Evolutionary conservation across 495 filamentous ascomycete genomes (phyloP).

Genomic region (Penicillium paxilli): DNA sequence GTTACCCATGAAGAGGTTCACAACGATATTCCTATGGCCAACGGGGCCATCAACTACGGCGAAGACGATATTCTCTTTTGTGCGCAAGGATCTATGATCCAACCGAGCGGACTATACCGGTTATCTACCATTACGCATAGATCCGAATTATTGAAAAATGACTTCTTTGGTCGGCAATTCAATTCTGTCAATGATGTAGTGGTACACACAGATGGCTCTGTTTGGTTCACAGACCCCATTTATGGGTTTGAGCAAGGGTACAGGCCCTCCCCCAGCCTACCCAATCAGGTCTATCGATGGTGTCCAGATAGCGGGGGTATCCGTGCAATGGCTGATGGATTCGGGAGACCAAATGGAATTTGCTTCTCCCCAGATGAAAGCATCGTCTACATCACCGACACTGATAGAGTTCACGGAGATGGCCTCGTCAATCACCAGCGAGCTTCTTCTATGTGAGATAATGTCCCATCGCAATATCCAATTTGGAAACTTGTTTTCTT

Average conservation of each 20-base stretch:
- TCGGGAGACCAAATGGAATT: conserved; percentile 58
- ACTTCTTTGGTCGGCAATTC: conserved; percentile 59
- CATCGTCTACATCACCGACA: conserved; percentile 58
- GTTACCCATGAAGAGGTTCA: conserved; percentile 23
- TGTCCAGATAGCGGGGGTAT: conserved; percentile 46
- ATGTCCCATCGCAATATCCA: background rate
- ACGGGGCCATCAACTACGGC: conserved; percentile 51
- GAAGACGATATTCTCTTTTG: conserved; percentile 43
- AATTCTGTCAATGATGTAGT: conserved; percentile 61
- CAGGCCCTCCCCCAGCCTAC: conserved; percentile 50
- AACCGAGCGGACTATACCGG: conserved; percentile 51
- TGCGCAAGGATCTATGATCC: conserved; percentile 49
- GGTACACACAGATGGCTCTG: conserved; percentile 51
- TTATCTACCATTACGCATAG: conserved; percentile 37
- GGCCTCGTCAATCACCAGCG: conserved; percentile 19
- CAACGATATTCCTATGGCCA: conserved; percentile 52
- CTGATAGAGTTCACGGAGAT: conserved; percentile 43
- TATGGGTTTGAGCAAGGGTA: conserved; percentile 61
- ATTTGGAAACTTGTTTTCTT: background rate
- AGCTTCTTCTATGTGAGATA: conserved; percentile 26
- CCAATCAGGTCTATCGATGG: conserved; percentile 58
- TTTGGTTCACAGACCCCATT: conserved; percentile 67
- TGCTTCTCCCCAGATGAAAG: conserved; percentile 54
- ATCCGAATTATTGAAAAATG: conserved; percentile 27
- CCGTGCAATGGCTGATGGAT: conserved; percentile 55